These are phyloP conservation scores for Serpula lacrymans DNA, from an alignment of 768 basidiomycete species.

Conservation along the genomic window DNA sequence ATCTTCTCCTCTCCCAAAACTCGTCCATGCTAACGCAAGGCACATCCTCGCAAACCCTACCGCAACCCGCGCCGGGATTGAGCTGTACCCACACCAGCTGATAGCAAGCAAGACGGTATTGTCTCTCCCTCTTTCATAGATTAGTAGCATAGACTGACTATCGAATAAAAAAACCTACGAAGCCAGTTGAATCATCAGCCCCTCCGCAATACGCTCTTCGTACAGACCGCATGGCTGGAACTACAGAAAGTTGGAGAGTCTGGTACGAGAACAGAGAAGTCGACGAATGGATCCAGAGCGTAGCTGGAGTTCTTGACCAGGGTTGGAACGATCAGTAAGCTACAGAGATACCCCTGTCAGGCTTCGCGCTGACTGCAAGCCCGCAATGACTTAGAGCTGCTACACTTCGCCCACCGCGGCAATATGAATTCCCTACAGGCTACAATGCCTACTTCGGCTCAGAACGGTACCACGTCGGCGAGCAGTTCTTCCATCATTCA, in stretches of 20 bases:
- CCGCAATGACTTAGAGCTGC: constrained; percentile 45
- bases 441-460: constrained; percentile 79
- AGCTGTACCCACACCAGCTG: constrained; percentile 83
- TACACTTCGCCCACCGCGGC: constrained; percentile 51
- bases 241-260: constrained; percentile 75
- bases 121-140: constrained; percentile 1
- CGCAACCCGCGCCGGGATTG: constrained; percentile 51
- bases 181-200: constrained; percentile 72
- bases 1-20: constrained; percentile 70
- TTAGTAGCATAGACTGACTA: not conserved
- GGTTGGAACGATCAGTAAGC: constrained; percentile 88
- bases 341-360: not conserved
- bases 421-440: constrained; percentile 96
- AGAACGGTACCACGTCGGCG: constrained; percentile 82
- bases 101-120: constrained; percentile 75
- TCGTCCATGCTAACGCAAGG: constrained; percentile 78
- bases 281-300: constrained; percentile 91
- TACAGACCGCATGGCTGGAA: constrained; percentile 66
- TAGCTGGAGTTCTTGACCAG: constrained; percentile 80
- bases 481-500: constrained; percentile 83
- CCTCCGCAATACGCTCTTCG: constrained; percentile 68
- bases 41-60: constrained; percentile 56
- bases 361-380: not conserved
- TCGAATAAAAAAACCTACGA: constrained; percentile 4
- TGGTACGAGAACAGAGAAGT: constrained; percentile 84